Evolutionary conservation across 106 monocot genomes (phyloP).

Genomic region (Acorus calamus): DNA sequence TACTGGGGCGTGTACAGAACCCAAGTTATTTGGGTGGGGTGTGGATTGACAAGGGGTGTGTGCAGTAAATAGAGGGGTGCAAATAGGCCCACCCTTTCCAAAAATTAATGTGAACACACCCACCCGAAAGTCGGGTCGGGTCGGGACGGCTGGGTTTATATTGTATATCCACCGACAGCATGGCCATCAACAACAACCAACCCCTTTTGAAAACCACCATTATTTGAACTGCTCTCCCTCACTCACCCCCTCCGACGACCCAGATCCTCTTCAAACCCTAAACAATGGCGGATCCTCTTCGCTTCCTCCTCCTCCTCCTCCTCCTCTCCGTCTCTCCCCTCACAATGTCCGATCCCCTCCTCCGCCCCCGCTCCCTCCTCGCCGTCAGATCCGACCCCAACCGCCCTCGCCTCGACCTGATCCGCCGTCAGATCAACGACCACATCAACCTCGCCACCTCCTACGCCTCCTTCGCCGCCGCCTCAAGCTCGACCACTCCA

Average conservation of each 20-base stretch:
- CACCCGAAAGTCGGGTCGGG: too few relatives aligned
- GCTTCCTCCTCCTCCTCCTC: background rate
- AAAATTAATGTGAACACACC: too few relatives aligned
- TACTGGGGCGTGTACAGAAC: too few relatives aligned
- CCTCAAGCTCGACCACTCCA: conserved; percentile 73
- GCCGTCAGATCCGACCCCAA: conserved; percentile 28
- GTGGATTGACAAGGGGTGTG: too few relatives aligned
- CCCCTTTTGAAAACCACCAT: too few relatives aligned
- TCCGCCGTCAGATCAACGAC: conserved; percentile 69
- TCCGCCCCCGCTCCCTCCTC: conserved; percentile 15
- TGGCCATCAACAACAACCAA: too few relatives aligned
- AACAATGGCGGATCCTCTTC: background rate
- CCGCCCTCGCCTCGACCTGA: conserved; percentile 32
- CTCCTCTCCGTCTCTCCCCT: background rate
- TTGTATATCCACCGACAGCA: too few relatives aligned
- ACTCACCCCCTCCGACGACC: background rate
- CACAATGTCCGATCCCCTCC: background rate
- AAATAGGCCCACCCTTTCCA: too few relatives aligned
- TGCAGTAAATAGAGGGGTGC: too few relatives aligned
- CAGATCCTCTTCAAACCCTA: background rate
- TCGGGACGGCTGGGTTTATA: too few relatives aligned
- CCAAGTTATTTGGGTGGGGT: too few relatives aligned
- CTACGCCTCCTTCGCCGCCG: conserved; percentile 72
- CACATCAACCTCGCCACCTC: conserved; percentile 39
- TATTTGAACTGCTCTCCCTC: background rate